These are phyloP conservation scores for Aureobasidium namibiae DNA, from an alignment of 2,329 filamentous ascomycete species.

Conservation along the genomic window DNA sequence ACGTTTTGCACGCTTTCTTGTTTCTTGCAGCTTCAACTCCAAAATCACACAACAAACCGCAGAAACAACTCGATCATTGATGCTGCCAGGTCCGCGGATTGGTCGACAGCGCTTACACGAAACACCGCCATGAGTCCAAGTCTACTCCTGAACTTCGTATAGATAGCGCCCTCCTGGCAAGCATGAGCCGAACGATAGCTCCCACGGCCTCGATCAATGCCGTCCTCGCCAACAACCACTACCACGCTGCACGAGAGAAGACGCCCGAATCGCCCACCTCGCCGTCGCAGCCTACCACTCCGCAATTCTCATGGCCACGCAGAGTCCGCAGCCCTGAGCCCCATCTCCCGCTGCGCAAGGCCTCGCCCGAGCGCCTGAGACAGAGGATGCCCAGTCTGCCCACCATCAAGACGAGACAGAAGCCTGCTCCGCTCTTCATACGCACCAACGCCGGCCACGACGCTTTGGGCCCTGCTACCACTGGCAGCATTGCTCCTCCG, in stretches of 20 bases:
- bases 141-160: neutral
- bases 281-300: neutral
- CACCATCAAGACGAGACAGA: neutral
- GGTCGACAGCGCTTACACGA: conserved; percentile 1
- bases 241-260: neutral
- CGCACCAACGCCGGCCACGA: neutral
- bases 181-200: neutral
- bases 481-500: neutral
- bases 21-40: neutral
- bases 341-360: conserved; percentile 33
- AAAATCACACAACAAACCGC: neutral
- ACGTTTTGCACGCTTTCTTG: neutral
- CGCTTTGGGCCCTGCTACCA: neutral
- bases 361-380: conserved; percentile 33
- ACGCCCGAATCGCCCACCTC: neutral
- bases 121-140: conserved; percentile 1
- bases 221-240: conserved; percentile 1
- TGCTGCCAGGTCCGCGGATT: neutral
- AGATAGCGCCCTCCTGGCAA: neutral
- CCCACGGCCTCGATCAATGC: conserved; percentile 9
- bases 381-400: conserved; percentile 15
- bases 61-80: neutral
- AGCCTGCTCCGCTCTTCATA: conserved; percentile 1
- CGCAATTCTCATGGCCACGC: conserved; percentile 8
- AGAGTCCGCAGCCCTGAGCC: conserved; percentile 28